Percentiles rank a stretch among this genome's conserved stretches.
These are phyloP conservation scores for Parmales sp. DNA, from an alignment of 108 stramenopile species.

Conservation along the genomic window DNA sequence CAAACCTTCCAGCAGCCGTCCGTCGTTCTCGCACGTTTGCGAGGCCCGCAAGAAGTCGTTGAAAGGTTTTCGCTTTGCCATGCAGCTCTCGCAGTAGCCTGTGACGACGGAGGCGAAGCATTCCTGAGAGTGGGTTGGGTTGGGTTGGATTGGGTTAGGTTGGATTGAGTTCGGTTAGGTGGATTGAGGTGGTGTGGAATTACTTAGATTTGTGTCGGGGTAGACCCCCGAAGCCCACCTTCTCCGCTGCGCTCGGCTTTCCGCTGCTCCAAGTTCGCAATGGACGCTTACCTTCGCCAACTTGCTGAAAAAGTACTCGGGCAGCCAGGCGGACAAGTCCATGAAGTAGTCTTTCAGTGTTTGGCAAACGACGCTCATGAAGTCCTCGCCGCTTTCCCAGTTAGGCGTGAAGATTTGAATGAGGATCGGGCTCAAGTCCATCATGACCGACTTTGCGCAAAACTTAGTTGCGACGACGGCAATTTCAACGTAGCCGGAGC, in stretches of 20 bases:
- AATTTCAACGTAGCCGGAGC: background rate
- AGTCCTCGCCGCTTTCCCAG: conserved; percentile 5
- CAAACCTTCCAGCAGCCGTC: background rate
- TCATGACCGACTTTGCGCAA: background rate
- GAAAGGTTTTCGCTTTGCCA: background rate
- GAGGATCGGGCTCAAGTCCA: conserved; percentile 6
- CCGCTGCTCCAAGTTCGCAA: background rate
- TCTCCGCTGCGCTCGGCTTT: background rate
- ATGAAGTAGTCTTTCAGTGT: conserved; percentile 7
- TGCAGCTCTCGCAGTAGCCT: background rate
- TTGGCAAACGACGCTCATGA: background rate
- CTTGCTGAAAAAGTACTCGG: conserved; percentile 12
- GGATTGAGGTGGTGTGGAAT: background rate
- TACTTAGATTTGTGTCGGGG: background rate
- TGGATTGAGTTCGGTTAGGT: background rate
- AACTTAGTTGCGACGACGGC: conserved; percentile 10
- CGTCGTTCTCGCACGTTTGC: background rate
- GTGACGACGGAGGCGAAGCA: conserved; percentile 1
- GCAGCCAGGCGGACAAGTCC: background rate
- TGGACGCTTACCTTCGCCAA: background rate
- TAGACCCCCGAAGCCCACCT: background rate
- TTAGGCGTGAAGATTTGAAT: background rate
- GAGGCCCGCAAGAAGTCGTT: background rate
- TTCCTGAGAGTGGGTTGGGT: background rate
- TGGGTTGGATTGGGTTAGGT: background rate